Conservation (phyloP, 768 basidiomycete species). For the Serendipita sp. region DNA sequence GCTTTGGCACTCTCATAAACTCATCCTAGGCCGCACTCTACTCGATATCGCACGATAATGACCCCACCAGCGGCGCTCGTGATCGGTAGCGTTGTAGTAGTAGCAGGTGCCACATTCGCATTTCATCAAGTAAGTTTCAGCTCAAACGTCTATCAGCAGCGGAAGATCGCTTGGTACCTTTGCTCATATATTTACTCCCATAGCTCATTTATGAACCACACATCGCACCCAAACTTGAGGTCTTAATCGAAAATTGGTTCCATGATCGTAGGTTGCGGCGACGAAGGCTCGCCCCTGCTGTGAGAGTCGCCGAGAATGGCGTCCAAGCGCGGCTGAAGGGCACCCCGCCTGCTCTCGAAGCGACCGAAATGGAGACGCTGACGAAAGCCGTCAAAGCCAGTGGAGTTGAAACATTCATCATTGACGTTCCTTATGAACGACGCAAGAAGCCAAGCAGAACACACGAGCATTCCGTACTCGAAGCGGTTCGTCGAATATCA, state of each 20-base stretch:
- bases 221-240: slow-evolving; percentile 44
- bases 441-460: neutral
- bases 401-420: neutral
- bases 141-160: neutral
- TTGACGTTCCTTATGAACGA: neutral
- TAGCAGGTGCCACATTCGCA: slow-evolving; percentile 33
- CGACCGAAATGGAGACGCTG: neutral
- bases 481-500: neutral
- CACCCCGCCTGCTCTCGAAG: neutral
- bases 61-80: slow-evolving; percentile 31
- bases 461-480: neutral
- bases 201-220: slow-evolving; percentile 60
- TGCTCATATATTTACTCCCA: slow-evolving; percentile 9
- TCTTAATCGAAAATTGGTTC: slow-evolving; percentile 23
- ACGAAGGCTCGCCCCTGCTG: neutral
- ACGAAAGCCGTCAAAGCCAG: neutral
- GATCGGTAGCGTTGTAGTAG: slow-evolving; percentile 33
- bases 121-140: slow-evolving; percentile 39
- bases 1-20: neutral
- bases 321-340: slow-evolving; percentile 14
- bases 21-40: neutral
- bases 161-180: slow-evolving; percentile 4
- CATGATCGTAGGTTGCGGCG: slow-evolving; percentile 17
- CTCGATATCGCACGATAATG: neutral
- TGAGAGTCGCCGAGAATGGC: slow-evolving; percentile 15